phyloP scores from a whole-genome alignment of 2,329 filamentous ascomycete genomes.

The Fusarium concolor region DNA sequence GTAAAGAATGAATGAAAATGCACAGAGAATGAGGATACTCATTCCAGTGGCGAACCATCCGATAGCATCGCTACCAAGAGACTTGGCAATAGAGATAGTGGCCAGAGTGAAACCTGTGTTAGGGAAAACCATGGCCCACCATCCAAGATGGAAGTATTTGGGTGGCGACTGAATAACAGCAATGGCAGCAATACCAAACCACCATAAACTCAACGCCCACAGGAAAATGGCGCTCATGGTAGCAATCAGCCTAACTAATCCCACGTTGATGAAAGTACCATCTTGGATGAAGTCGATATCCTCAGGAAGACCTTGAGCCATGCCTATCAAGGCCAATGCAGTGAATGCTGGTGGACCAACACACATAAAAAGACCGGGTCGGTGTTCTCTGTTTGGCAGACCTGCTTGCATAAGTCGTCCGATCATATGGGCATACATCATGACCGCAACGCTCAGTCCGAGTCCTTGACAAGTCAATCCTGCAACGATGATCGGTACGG shows the following conservation, averaged over 20 bases:
- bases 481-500: slow-evolving; percentile 72
- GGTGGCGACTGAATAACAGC: slow-evolving; percentile 52
- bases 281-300: slow-evolving; percentile 58
- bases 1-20: slow-evolving; percentile 58
- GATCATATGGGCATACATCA: slow-evolving; percentile 80
- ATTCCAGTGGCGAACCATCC: slow-evolving; percentile 62
- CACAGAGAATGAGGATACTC: slow-evolving; percentile 59
- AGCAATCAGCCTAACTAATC: slow-evolving; percentile 59
- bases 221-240: slow-evolving; percentile 66
- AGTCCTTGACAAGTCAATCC: slow-evolving; percentile 77
- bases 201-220: slow-evolving; percentile 72
- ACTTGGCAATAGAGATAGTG: slow-evolving; percentile 63
- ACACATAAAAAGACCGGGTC: slow-evolving; percentile 78
- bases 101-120: slow-evolving; percentile 69
- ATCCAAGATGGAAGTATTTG: slow-evolving; percentile 68
- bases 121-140: slow-evolving; percentile 73
- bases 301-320: slow-evolving; percentile 61
- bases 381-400: slow-evolving; percentile 68
- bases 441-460: slow-evolving; percentile 72
- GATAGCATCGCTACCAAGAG: slow-evolving; percentile 57
- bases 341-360: slow-evolving; percentile 80
- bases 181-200: slow-evolving; percentile 58
- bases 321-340: slow-evolving; percentile 74
- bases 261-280: slow-evolving; percentile 52
- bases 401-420: slow-evolving; percentile 74